A percentile compares a stretch with the other conserved stretches of the same genome.
These are phyloP conservation scores for Panicum hallii DNA, from an alignment of 202 grass and related monocot species.

Conservation along the genomic window DNA sequence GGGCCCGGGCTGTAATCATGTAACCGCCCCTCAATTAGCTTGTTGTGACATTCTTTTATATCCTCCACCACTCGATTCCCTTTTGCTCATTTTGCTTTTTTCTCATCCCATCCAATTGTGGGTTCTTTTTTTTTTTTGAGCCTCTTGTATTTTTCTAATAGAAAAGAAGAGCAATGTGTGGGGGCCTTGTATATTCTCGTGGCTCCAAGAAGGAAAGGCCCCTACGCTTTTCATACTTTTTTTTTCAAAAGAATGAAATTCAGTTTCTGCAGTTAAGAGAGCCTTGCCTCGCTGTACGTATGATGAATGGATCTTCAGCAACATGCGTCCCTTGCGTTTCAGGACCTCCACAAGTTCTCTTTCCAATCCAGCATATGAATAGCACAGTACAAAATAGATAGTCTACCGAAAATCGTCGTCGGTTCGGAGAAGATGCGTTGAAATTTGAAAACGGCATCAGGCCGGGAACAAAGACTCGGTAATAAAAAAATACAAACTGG, in stretches of 20 bases:
- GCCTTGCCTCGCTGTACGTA: neutral
- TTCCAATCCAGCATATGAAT: neutral
- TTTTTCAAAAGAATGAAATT: neutral
- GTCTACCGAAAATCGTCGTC: neutral
- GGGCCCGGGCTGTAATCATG: constrained; percentile 45
- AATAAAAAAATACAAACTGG: neutral
- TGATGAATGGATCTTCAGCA: neutral
- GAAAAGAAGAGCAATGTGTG: neutral
- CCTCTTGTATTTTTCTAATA: neutral
- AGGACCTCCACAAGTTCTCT: neutral
- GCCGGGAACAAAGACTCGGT: neutral
- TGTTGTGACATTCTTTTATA: constrained; percentile 18
- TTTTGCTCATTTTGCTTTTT: neutral
- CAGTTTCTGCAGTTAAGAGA: neutral
- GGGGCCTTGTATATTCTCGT: neutral
- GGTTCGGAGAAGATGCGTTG: constrained; percentile 2
- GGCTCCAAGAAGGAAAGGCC: neutral
- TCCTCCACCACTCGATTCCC: constrained; percentile 25
- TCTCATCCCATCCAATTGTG: neutral
- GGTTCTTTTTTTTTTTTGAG: neutral
- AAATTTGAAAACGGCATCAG: neutral
- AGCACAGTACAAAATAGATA: neutral
- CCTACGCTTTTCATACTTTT: neutral
- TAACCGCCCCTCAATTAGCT: neutral
- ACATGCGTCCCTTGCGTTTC: neutral